Evolutionary conservation across 306 rosid species (phyloP), one percentile per base, ranked within the genome.

Genomic region (Arachis hypogaea): DNA sequence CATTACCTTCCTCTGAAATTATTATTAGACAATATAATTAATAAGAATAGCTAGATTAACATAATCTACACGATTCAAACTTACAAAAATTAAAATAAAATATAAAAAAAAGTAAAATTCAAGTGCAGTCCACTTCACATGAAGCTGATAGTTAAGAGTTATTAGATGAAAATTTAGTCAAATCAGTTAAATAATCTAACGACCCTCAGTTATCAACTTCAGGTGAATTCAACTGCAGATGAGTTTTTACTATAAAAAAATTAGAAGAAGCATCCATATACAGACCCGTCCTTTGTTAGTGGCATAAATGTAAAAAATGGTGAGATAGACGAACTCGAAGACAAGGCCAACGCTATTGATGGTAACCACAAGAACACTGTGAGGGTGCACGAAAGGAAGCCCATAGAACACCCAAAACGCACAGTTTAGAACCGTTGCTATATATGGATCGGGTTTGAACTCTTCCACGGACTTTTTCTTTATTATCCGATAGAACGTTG

Each of bases 401-500:
- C 54, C 54, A 49, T 49, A 49, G 6, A 49, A 49, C 54, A 49
- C 54, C 54, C 54, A 49, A 49, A 49, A 49, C 54, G 54, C 54
- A 49, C 54, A 49, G 94, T 87, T 89, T 0, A 89, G 58, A 2
- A 76, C 82, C 0, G 88, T 78, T 2, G 87, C 90, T 1, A 87
- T 7, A n/a, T 89, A 87, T 1, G 90, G 90, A 10, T 68, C 80
- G 2, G 88, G 83, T 77, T 71, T 76, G 75, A 81, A 87, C 4
- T 78, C 83, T 52, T 83, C 90, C 74, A 85, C 90, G 1, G 74
- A 42, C 67, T 78, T 89, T 7, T 78, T 87, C 83, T 78, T 85
- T 0, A 36, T 9, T 41, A 87, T 87, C 59, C 50, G 11, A 1
- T 5, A 6, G 66, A 89, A 89, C 4, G 96, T 89, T 4, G 88